Evolutionary conservation across 2,329 filamentous ascomycete species (phyloP), one percentile per base, ranked within the genome.

Genomic region (Grosmannia penicillata): DNA sequence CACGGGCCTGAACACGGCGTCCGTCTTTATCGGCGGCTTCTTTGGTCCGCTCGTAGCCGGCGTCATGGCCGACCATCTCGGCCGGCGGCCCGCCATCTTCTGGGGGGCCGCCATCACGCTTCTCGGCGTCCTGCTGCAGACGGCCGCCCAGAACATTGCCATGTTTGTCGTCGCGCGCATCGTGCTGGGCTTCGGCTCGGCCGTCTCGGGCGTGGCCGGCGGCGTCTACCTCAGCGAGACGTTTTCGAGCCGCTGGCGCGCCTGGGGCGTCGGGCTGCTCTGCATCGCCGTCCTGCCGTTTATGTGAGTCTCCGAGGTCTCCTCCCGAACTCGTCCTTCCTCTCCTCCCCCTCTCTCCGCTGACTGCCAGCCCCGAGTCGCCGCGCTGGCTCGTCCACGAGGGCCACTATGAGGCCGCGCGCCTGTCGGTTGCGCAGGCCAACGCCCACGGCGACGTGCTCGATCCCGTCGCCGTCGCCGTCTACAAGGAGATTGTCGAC

Each of bases 401-500:
- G 15, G 62, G 58, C 14, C 51, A 53, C 4, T 52, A 55, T 17
- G 56, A 63, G 11, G 62, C 60, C 27, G 65, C 65, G 4, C 53
- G 57, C 4, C 36, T 48, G 5, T 53, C 59, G 0, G 53, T 70
- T 1, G 64, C 64, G 2, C 54, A 58, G 45, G 58, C 59, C 9
- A 60, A 68, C 36, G 54, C 63, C 9, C 49, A 66, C 40, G 62
- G 66, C 4, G 54, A 68, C 38, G 43, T 52, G 2, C 43, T 51
- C 0, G 54, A 63, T 44, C 58, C 57, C 3, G 49, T 60, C 13
- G 58, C 58, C 4, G 47, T 61, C 3, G 45, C 56, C 4, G 53
- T 59, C 14, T 63, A 56, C 51, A 58, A 61, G 41, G 60, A 66
- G 45, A 70, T 70, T 27, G 45, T 59, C n/a, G 62, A 66, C 39